A percentile compares a stretch with the other conserved stretches of the same genome.
Evolutionary conservation across 495 filamentous ascomycete species (phyloP).

Genomic region (Endocarpon pusillum): DNA sequence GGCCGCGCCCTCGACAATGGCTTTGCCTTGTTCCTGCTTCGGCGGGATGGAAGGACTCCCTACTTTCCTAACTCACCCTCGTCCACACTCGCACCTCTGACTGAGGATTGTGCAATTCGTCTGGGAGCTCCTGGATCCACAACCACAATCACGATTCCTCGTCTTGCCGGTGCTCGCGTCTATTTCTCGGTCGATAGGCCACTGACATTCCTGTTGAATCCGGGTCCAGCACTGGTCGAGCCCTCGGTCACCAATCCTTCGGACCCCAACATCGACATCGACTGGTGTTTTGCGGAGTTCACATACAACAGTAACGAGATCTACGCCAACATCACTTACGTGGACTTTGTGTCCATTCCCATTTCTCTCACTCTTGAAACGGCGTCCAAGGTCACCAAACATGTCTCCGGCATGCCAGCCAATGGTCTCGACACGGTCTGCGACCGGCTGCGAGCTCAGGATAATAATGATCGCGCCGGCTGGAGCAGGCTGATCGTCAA

Average conservation of each 20-base stretch:
- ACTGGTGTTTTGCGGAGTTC: constrained; percentile 59
- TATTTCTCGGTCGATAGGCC: constrained; percentile 47
- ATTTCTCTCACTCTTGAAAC: constrained; percentile 43
- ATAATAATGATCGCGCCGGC: constrained; percentile 33
- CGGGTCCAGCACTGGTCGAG: constrained; percentile 50
- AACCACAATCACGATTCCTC: constrained; percentile 44
- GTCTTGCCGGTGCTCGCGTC: constrained; percentile 48
- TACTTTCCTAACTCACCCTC: constrained; percentile 39
- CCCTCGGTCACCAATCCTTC: constrained; percentile 46
- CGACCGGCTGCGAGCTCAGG: constrained; percentile 33
- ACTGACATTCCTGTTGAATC: constrained; percentile 55
- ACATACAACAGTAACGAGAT: constrained; percentile 50
- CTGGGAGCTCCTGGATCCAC: constrained; percentile 43
- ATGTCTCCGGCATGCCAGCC: constrained; percentile 39
- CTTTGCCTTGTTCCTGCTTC: constrained; percentile 41
- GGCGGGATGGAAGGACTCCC: constrained; percentile 37
- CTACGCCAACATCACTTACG: constrained; percentile 59
- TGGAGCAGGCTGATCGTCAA: constrained; percentile 49
- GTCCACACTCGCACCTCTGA: constrained; percentile 24
- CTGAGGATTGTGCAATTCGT: constrained; percentile 40
- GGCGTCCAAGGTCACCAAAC: constrained; percentile 30
- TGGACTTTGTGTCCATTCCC: constrained; percentile 56
- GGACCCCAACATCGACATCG: constrained; percentile 46
- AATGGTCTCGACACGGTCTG: constrained; percentile 40
- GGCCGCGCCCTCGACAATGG: constrained; percentile 44